A percentile compares a stretch with the other conserved stretches of the same genome.
Evolutionary conservation across 345 rosid genomes (phyloP).

Genomic region (Salix caprea): DNA sequence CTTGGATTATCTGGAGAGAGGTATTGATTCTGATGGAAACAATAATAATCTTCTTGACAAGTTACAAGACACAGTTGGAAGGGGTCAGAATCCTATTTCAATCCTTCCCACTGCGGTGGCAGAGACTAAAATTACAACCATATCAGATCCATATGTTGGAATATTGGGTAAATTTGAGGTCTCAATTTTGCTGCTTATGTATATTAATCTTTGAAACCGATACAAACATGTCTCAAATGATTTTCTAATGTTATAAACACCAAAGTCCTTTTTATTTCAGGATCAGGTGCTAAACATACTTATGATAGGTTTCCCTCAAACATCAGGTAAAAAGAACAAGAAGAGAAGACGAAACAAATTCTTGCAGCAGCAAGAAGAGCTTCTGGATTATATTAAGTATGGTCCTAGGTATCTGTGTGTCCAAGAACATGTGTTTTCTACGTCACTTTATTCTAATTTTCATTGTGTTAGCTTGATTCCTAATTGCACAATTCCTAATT

Average conservation of each 20-base stretch:
- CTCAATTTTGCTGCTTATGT: background rate
- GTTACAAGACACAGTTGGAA: constrained; percentile 93
- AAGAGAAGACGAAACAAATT: constrained; percentile 88
- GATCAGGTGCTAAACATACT: no score
- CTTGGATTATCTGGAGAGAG: constrained; percentile 87
- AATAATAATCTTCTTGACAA: constrained; percentile 80
- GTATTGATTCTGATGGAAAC: constrained; percentile 60
- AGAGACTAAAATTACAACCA: constrained; percentile 83
- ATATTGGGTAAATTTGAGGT: constrained; percentile 48
- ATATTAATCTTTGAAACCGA: background rate
- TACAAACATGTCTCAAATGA: background rate
- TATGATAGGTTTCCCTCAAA: constrained; percentile 93
- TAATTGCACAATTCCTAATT: background rate
- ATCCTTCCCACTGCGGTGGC: constrained; percentile 54
- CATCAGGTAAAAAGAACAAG: constrained; percentile 82
- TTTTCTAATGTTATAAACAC: background rate
- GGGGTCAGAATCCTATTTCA: constrained; percentile 89
- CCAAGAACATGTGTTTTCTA: background rate
- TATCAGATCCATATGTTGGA: constrained; percentile 77
- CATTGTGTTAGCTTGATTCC: background rate
- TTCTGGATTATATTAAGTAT: constrained; percentile 69
- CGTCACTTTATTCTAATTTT: no score
- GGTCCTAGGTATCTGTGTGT: constrained; percentile 53
- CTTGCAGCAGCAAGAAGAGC: constrained; percentile 87
- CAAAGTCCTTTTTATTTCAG: constrained; percentile 12